phyloP scores from a whole-genome alignment of 257 asterid species.

The Ocimum tenuiflorum region DNA sequence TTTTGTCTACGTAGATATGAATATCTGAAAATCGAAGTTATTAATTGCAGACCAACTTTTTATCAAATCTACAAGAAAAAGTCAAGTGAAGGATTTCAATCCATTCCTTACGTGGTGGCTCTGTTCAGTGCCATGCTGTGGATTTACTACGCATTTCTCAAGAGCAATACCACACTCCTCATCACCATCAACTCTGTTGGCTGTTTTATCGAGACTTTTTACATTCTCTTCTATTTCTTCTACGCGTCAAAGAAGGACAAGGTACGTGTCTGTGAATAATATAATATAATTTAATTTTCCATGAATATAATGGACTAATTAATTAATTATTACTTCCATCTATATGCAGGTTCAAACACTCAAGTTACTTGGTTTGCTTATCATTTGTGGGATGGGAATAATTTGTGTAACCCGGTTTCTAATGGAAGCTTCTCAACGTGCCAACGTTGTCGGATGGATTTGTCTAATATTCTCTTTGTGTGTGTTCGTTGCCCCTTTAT shows the following conservation, averaged over 20 bases:
- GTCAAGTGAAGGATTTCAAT: constrained; percentile 55
- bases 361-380: constrained; percentile 44
- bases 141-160: constrained; percentile 67
- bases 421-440: constrained; percentile 41
- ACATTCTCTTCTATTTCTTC: constrained; percentile 39
- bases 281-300: neutral
- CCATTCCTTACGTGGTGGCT: constrained; percentile 46
- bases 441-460: constrained; percentile 45
- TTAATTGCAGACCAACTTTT: constrained; percentile 65
- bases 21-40: no score
- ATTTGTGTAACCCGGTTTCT: constrained; percentile 34
- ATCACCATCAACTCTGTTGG: constrained; percentile 61
- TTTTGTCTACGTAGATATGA: no score
- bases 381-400: constrained; percentile 34
- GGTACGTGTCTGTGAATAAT: no score
- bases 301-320: no score
- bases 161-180: constrained; percentile 52
- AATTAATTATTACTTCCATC: no score
- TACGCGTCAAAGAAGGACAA: no score
- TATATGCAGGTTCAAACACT: constrained; percentile 43
- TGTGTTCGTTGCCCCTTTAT: constrained; percentile 53
- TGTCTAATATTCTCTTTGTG: constrained; percentile 45
- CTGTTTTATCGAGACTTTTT: constrained; percentile 40
- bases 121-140: constrained; percentile 61
- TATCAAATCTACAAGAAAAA: constrained; percentile 46